Evolutionary conservation across 2,329 filamentous ascomycete genomes (phyloP).

Genomic region (Elsinoe batatas): DNA sequence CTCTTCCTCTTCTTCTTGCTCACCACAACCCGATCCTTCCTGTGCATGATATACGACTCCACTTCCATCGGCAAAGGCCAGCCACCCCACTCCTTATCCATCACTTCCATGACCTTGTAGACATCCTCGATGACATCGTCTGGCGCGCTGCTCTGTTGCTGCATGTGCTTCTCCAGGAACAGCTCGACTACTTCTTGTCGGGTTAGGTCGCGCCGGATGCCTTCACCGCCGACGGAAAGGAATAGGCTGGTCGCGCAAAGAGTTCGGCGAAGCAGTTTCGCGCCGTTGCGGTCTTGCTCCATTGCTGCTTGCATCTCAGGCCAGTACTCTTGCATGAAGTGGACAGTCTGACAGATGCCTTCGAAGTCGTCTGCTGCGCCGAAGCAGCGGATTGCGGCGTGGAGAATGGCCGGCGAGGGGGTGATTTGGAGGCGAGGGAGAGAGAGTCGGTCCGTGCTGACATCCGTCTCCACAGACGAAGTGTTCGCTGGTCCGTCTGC

Average conservation of each 20-base stretch:
- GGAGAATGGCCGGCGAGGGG: constrained; percentile 40
- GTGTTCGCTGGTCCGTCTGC: background rate
- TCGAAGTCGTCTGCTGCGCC: constrained; percentile 50
- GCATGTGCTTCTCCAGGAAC: background rate
- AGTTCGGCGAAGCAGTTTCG: constrained; percentile 23
- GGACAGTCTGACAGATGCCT: constrained; percentile 47
- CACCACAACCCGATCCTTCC: background rate
- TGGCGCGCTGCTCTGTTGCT: constrained; percentile 14
- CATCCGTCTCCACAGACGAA: constrained; percentile 1
- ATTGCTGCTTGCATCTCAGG: constrained; percentile 22
- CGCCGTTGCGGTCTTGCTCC: constrained; percentile 24
- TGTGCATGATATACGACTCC: constrained; percentile 20
- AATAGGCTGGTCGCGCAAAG: background rate
- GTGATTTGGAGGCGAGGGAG: constrained; percentile 31
- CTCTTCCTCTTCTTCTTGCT: background rate
- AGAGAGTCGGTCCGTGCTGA: background rate
- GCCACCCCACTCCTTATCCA: constrained; percentile 33
- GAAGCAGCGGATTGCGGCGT: constrained; percentile 54
- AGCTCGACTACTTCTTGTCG: background rate
- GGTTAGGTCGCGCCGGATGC: background rate
- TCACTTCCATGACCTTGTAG: constrained; percentile 17
- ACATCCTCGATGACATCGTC: constrained; percentile 16
- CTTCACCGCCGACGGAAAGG: background rate
- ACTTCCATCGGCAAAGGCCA: constrained; percentile 37
- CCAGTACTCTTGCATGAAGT: constrained; percentile 50